phyloP scores from a whole-genome alignment of 352 stramenopile species.

The Globisporangium mamillatum region DNA sequence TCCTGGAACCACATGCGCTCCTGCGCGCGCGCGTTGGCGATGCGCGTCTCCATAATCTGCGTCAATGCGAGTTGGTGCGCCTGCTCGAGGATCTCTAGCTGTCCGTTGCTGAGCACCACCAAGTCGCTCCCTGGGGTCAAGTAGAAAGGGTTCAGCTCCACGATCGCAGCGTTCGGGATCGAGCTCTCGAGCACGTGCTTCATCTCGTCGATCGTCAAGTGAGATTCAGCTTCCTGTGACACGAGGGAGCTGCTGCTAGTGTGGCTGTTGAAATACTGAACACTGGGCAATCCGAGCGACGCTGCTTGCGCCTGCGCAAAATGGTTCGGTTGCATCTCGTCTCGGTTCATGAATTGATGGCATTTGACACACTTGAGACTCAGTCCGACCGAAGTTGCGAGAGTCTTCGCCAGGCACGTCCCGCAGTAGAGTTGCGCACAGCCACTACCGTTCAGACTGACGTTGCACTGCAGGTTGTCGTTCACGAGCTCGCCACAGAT shows the following conservation, averaged over 20 bases:
- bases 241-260: constrained; percentile 4
- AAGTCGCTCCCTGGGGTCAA: constrained; percentile 54
- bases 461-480: constrained; percentile 70
- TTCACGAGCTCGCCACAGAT: constrained; percentile 69
- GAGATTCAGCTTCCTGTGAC: not conserved
- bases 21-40: constrained; percentile 50
- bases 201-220: constrained; percentile 46
- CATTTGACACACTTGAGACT: constrained; percentile 58
- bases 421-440: constrained; percentile 76
- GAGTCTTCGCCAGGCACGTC: constrained; percentile 42
- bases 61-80: constrained; percentile 54
- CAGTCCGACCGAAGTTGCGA: constrained; percentile 19
- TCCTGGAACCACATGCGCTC: constrained; percentile 71
- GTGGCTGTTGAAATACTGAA: constrained; percentile 3
- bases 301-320: constrained; percentile 65
- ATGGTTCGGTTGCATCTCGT: constrained; percentile 53
- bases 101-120: constrained; percentile 55
- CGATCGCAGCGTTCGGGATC: constrained; percentile 32
- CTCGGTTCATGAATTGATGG: constrained; percentile 33
- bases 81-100: constrained; percentile 72
- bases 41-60: constrained; percentile 57
- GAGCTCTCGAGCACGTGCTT: constrained; percentile 34
- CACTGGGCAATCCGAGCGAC: constrained; percentile 40
- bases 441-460: constrained; percentile 18
- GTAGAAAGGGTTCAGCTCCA: constrained; percentile 45